Evolutionary conservation across 495 filamentous ascomycete genomes (phyloP).

Genomic region (Tuber indicum): DNA sequence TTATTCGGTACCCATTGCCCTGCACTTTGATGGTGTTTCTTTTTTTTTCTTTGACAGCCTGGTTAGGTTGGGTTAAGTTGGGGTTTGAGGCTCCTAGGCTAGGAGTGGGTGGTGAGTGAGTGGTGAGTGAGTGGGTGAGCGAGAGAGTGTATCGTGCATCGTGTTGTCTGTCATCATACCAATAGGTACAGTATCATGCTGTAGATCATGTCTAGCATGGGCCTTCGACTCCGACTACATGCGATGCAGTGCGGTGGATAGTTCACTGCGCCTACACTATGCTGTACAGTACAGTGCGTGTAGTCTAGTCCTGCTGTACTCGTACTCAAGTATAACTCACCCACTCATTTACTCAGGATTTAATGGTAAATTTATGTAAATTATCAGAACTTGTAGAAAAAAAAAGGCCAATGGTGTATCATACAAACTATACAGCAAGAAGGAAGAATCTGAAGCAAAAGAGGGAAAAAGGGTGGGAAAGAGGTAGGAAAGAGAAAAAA

Average conservation of each 20-base stretch:
- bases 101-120: not conserved
- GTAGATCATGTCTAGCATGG: not conserved
- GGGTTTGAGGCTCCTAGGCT: not conserved
- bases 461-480: not conserved
- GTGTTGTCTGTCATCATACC: not conserved
- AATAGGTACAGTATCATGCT: too few relatives aligned
- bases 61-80: not conserved
- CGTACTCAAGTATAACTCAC: not conserved
- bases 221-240: not conserved
- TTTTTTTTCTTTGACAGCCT: not conserved
- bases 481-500: not conserved
- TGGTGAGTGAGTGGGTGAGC: not conserved
- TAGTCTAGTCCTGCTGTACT: not conserved
- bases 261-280: not conserved
- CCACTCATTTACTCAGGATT: not conserved
- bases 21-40: not conserved
- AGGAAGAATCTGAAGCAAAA: slow-evolving; percentile 2
- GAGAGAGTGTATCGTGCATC: not conserved
- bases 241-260: not conserved
- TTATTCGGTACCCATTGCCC: not conserved
- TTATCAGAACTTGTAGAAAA: not conserved
- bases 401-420: not conserved
- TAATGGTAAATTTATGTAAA: not conserved
- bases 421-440: slow-evolving; percentile 4
- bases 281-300: not conserved